Evolutionary conservation across 805 yeast species (phyloP).

Genomic region (Candida pseudoglaebosa): DNA sequence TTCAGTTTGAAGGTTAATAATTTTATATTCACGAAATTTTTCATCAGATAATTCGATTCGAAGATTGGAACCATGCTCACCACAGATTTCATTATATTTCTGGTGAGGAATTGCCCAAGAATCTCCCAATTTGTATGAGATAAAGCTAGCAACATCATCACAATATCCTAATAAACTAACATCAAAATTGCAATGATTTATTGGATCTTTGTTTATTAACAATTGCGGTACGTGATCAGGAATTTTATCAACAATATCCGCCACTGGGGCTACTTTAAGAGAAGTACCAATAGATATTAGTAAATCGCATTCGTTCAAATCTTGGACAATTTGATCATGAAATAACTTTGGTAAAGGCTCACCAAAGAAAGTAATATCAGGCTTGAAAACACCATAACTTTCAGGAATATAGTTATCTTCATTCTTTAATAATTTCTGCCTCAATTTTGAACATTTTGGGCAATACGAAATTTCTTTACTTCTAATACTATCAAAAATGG

Average conservation of each 20-base stretch:
- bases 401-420: conserved; percentile 24
- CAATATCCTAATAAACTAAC: conserved; percentile 37
- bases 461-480: conserved; percentile 53
- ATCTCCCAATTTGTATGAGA: conserved; percentile 26
- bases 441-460: conserved; percentile 25
- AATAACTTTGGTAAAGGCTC: conserved; percentile 51
- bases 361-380: conserved; percentile 86
- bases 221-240: conserved; percentile 35
- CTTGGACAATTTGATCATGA: conserved; percentile 38
- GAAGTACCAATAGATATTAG: conserved; percentile 82
- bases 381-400: conserved; percentile 62
- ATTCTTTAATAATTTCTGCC: conserved; percentile 16
- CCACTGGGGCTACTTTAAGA: conserved; percentile 57
- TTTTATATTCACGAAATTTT: conserved; percentile 9
- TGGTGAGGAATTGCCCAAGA: conserved; percentile 33
- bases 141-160: conserved; percentile 36
- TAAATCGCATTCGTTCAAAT: conserved; percentile 70
- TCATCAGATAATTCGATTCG: conserved; percentile 9
- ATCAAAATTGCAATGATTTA: conserved; percentile 35
- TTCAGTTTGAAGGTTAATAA: conserved; percentile 4
- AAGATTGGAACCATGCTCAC: conserved; percentile 12
- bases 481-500: conserved; percentile 46
- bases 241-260: conserved; percentile 33
- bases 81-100: conserved; percentile 17
- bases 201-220: conserved; percentile 36